Conservation (phyloP, 2,329 filamentous ascomycete genomes). For the Lasiodiplodia hormozganensis region DNA sequence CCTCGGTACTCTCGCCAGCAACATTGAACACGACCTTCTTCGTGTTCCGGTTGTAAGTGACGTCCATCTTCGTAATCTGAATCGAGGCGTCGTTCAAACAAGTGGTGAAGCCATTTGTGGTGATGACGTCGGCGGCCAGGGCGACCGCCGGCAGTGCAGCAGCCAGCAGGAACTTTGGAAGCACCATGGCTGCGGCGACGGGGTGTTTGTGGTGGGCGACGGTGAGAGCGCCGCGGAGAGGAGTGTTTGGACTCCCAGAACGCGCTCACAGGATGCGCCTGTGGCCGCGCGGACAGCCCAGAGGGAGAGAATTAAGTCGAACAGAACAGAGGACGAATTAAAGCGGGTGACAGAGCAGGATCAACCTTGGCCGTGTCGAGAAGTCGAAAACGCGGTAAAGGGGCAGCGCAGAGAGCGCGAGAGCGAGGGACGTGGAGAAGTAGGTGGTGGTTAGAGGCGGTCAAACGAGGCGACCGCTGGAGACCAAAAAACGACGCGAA, state of each 20-base stretch:
- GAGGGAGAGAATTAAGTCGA: slow-evolving; percentile 12
- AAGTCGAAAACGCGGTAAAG: slow-evolving; percentile 24
- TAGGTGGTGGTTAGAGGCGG: slow-evolving; percentile 7
- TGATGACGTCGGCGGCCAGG: slow-evolving; percentile 73
- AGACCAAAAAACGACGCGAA: not conserved
- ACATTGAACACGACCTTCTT: slow-evolving; percentile 82
- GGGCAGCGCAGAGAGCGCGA: slow-evolving; percentile 16
- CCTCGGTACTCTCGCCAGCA: slow-evolving; percentile 73
- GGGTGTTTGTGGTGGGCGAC: slow-evolving; percentile 12
- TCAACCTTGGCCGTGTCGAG: slow-evolving; percentile 23
- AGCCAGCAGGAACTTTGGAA: slow-evolving; percentile 46
- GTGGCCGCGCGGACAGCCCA: slow-evolving; percentile 17
- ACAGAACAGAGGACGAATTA: slow-evolving; percentile 24
- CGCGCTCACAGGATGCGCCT: slow-evolving; percentile 25
- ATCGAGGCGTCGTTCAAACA: slow-evolving; percentile 70
- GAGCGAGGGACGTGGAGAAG: slow-evolving; percentile 25
- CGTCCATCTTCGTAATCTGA: slow-evolving; percentile 74
- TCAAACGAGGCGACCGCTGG: slow-evolving; percentile 25
- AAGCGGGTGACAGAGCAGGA: slow-evolving; percentile 19
- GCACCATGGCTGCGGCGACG: slow-evolving; percentile 42
- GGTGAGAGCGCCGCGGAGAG: slow-evolving; percentile 26
- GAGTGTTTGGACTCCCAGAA: slow-evolving; percentile 15
- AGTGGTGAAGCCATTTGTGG: slow-evolving; percentile 79
- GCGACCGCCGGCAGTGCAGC: slow-evolving; percentile 53
- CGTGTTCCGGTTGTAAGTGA: slow-evolving; percentile 78